phyloP scores from a whole-genome alignment of 352 stramenopile genomes.

The Globisporangium alternatum region DNA sequence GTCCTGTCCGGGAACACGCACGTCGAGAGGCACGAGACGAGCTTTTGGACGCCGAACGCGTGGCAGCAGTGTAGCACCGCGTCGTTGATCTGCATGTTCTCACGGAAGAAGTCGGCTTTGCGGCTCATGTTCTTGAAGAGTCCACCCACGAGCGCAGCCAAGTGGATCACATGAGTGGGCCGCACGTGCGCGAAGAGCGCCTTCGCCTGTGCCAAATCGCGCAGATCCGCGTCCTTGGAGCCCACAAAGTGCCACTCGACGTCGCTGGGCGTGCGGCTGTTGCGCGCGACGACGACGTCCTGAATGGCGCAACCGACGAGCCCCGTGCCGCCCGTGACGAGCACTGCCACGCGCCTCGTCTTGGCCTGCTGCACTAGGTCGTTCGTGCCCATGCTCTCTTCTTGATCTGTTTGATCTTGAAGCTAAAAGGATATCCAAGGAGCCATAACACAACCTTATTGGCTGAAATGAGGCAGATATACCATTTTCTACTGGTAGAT shows the following conservation, averaged over 20 bases:
- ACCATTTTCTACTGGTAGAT: no score
- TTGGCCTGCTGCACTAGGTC: background rate
- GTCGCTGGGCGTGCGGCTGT: slow-evolving; percentile 9
- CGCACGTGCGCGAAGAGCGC: slow-evolving; percentile 92
- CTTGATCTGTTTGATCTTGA: background rate
- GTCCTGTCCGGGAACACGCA: slow-evolving; percentile 99
- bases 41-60: slow-evolving; percentile 85
- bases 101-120: slow-evolving; percentile 98
- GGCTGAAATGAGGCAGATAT: no score
- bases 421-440: background rate
- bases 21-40: slow-evolving; percentile 98
- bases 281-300: slow-evolving; percentile 31
- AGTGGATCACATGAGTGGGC: slow-evolving; percentile 97
- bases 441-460: background rate
- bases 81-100: slow-evolving; percentile 99
- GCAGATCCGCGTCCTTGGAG: slow-evolving; percentile 94
- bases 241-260: slow-evolving; percentile 94
- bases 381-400: slow-evolving; percentile 3
- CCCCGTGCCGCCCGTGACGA: slow-evolving; percentile 96
- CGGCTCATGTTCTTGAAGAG: slow-evolving; percentile 81
- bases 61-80: slow-evolving; percentile 97
- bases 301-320: slow-evolving; percentile 89
- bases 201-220: slow-evolving; percentile 69
- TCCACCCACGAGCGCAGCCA: slow-evolving; percentile 94
- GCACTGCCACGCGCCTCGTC: slow-evolving; percentile 49